Base-by-base conservation (phyloP, 352 stramenopile genomes). In the Globisporangium nodosum region DNA sequence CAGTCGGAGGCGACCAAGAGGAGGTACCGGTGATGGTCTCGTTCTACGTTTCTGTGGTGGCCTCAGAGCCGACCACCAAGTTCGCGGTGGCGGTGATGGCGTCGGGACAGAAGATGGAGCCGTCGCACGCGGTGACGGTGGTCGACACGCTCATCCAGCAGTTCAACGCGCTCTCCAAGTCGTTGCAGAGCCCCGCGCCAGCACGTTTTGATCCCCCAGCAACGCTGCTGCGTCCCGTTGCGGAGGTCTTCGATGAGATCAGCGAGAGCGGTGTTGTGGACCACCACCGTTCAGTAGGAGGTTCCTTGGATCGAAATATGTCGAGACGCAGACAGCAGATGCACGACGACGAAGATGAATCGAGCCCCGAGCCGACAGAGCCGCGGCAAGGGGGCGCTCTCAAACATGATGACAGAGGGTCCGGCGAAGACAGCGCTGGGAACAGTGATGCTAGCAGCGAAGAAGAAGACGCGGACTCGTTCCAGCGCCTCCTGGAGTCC, bases 91-190 rank as follows among this genome's bases (percentile, higher is more conserved):
- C 68, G 0, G 58, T 86, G 3, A 90, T 92, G 77, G 66, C 74
- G 0, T 87, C 79, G 0, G 79, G 81, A 0, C 79, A 90, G 63
- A 87, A 82, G 37, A 70, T 71, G 39, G 70, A 80, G 43, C 63
- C 74, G 0, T 88, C 77, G 1, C 68, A 56, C 24, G 79, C 81
- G 16, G 84, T 92, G 20, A 63, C 76, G 31, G 81, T 78, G 16
- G 79, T 92, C 2, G 76, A 90, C 53, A 71, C 66, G 30, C 70
- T 92, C 42, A 92, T 92, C 35, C 67, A 77, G 20, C 73, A 76
- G 54, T 92, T 91, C 56, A 86, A 87, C 42, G 64, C 75, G 35
- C 61, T 91, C 2, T 67, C 72, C 2, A 74, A 74, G 49, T 80
- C 71, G 5, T 78, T 78, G 54, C 47, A 52, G 16, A 31, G n/a